Conservation (phyloP, 2,329 filamentous ascomycete genomes). For the Rhynchosporium agropyri region DNA sequence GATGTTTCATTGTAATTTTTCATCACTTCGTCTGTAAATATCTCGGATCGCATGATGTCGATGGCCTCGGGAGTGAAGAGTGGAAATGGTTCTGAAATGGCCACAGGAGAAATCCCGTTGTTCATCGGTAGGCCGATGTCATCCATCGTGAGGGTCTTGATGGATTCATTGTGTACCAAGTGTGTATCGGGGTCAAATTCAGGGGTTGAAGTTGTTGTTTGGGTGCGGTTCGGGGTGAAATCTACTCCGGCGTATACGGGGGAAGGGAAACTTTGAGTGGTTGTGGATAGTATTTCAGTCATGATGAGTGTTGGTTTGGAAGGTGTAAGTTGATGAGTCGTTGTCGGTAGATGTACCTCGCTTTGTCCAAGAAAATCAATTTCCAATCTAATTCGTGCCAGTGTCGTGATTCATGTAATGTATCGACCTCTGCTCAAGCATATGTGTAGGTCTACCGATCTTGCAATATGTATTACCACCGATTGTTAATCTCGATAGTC, state of each 20-base stretch:
- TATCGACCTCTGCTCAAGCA: no score
- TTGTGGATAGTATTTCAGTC: neutral
- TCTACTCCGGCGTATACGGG: neutral
- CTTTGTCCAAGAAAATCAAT: no score
- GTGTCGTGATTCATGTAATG: no score
- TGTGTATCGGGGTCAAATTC: neutral
- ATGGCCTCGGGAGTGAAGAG: constrained; percentile 5
- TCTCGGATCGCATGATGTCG: constrained; percentile 8
- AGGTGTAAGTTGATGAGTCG: neutral
- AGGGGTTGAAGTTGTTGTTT: neutral
- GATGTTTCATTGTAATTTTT: neutral
- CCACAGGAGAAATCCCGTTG: neutral
- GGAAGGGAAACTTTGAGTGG: neutral
- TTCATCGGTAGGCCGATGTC: neutral
- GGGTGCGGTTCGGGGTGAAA: neutral
- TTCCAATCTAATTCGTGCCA: no score
- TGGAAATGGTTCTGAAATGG: constrained; percentile 4
- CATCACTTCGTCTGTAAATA: constrained; percentile 10
- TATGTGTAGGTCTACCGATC: no score
- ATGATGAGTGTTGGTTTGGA: neutral
- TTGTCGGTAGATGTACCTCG: neutral
- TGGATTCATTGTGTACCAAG: neutral
- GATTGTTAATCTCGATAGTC: no score
- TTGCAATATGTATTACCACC: no score
- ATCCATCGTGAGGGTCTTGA: constrained; percentile 2